Evolutionary conservation across 2,329 filamentous ascomycete species (phyloP).

Genomic region (Neurospora crassa): DNA sequence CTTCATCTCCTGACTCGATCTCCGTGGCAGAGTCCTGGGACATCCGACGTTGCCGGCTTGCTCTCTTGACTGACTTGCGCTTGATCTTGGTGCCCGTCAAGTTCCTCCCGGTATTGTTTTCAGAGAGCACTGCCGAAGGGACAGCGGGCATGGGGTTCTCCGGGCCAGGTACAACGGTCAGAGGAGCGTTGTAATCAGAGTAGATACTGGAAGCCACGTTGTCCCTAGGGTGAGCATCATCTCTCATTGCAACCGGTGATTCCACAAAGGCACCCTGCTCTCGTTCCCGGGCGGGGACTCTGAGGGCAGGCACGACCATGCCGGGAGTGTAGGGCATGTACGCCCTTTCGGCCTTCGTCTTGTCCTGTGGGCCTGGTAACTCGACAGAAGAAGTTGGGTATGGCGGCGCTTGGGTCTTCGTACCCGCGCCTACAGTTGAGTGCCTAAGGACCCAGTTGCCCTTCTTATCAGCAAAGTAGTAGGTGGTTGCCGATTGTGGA

Average conservation of each 20-base stretch:
- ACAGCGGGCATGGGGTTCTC: conserved; percentile 13
- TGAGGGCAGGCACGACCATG: conserved; percentile 13
- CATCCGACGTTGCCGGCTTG: conserved; percentile 9
- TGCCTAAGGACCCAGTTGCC: conserved; percentile 45
- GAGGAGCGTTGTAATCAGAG: conserved; percentile 24
- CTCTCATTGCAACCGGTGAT: conserved; percentile 17
- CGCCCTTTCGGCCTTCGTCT: conserved; percentile 15
- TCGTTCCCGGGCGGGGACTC: conserved; percentile 14
- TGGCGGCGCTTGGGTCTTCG: not conserved
- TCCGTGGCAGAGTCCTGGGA: conserved; percentile 30
- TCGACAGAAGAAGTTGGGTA: conserved; percentile 6
- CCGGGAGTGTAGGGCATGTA: conserved; percentile 11
- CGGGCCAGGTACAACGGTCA: conserved; percentile 10
- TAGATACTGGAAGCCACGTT: conserved; percentile 28
- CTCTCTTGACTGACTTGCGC: conserved; percentile 8
- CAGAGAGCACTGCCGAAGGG: conserved; percentile 4
- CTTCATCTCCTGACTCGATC: conserved; percentile 23
- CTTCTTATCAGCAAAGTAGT: conserved; percentile 41
- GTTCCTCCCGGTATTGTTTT: conserved; percentile 6
- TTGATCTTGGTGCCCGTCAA: conserved; percentile 7
- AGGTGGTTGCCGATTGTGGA: conserved; percentile 34
- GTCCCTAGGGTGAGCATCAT: conserved; percentile 18
- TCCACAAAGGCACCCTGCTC: conserved; percentile 20
- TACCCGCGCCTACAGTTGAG: conserved; percentile 5
- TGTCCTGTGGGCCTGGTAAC: conserved; percentile 15